A percentile compares a stretch with the other conserved stretches of the same genome.
Evolutionary conservation across 495 filamentous ascomycete species (phyloP).

Genomic region (Trichoderma parareesei): DNA sequence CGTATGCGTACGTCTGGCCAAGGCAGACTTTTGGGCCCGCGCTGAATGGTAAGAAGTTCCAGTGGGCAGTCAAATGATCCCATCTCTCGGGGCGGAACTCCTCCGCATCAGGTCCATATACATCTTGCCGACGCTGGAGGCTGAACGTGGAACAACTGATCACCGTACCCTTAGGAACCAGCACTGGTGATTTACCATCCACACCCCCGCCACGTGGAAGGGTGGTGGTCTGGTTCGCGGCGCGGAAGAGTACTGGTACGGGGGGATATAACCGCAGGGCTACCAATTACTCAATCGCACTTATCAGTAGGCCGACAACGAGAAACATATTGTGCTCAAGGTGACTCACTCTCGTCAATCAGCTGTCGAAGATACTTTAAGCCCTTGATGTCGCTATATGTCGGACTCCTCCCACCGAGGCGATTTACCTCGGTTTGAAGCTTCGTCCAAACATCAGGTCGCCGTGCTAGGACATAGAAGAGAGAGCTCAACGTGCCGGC

Average conservation of each 20-base stretch:
- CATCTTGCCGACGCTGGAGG: conserved; percentile 32
- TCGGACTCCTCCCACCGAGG: conserved; percentile 23
- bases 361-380: conserved; percentile 43
- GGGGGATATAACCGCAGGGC: conserved; percentile 50
- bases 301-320: too few relatives aligned
- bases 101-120: conserved; percentile 38
- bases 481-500: conserved; percentile 48
- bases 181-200: conserved; percentile 39
- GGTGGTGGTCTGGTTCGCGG: conserved; percentile 39
- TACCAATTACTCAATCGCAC: background rate
- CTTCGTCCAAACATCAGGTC: conserved; percentile 40
- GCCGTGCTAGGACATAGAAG: conserved; percentile 53
- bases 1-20: conserved; percentile 26
- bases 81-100: conserved; percentile 42
- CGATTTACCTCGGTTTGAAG: conserved; percentile 39
- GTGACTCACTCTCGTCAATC: conserved; percentile 34
- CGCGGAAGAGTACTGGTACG: conserved; percentile 47
- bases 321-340: background rate
- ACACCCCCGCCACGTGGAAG: conserved; percentile 43
- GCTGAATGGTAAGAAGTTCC: conserved; percentile 56
- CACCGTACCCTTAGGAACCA: conserved; percentile 35
- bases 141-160: conserved; percentile 39
- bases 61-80: conserved; percentile 26
- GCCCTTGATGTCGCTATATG: conserved; percentile 22
- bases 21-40: conserved; percentile 55